These are phyloP conservation scores for Thraustochytrium striatum DNA, from an alignment of 352 stramenopile genomes.

Conservation along the genomic window DNA sequence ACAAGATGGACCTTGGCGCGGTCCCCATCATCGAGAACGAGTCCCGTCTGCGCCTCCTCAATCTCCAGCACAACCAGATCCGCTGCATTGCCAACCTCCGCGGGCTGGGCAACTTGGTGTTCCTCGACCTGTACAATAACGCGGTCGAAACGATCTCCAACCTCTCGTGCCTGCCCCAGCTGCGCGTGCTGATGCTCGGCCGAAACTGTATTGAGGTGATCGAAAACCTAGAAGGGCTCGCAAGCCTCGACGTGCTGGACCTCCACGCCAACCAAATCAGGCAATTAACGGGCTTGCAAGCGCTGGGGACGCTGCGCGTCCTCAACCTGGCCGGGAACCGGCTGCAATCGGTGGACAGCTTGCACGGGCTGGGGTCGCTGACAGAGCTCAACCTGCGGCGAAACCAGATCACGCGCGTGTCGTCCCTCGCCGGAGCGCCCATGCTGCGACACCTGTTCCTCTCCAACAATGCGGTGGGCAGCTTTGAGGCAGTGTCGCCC, in stretches of 20 bases:
- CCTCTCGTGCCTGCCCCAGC: conserved; percentile 69
- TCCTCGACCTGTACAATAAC: conserved; percentile 87
- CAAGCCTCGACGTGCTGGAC: conserved; percentile 83
- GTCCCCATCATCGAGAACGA: conserved; percentile 77
- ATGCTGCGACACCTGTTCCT: conserved; percentile 78
- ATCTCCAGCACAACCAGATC: conserved; percentile 84
- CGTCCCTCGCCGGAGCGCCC: conserved; percentile 64
- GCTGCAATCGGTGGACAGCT: conserved; percentile 69
- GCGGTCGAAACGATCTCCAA: conserved; percentile 69
- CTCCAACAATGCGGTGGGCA: conserved; percentile 77
- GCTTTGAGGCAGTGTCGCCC: conserved; percentile 66
- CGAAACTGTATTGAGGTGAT: conserved; percentile 75
- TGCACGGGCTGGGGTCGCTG: conserved; percentile 67
- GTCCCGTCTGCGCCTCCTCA: conserved; percentile 75
- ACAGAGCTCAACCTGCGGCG: conserved; percentile 82
- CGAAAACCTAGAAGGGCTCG: conserved; percentile 72
- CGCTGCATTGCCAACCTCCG: conserved; percentile 72
- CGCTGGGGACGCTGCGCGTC: conserved; percentile 73
- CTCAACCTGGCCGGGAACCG: conserved; percentile 82
- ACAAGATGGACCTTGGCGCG: conserved; percentile 67
- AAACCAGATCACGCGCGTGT: conserved; percentile 67
- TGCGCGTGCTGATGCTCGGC: conserved; percentile 84
- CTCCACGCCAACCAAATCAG: conserved; percentile 84
- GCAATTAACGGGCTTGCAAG: conserved; percentile 74
- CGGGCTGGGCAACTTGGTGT: conserved; percentile 80